These are phyloP conservation scores for Penicillium sp. DNA, from an alignment of 2,329 filamentous ascomycete species.

Conservation along the genomic window DNA sequence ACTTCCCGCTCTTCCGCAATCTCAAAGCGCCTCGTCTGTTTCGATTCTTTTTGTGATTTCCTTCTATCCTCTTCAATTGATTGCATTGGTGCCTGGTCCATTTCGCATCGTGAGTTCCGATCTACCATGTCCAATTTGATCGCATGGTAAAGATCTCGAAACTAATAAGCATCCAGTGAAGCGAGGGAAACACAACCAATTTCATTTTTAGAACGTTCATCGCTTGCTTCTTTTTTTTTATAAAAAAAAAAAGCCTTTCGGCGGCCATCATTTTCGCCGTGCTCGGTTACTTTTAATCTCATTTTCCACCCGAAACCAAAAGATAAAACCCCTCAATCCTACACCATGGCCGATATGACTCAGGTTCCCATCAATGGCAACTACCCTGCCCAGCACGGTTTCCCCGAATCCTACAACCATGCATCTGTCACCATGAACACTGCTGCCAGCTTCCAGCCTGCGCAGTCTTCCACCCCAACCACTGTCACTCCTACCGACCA, in stretches of 20 bases:
- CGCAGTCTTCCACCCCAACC: conserved; percentile 41
- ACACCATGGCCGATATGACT: conserved; percentile 43
- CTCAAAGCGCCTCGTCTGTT: conserved; percentile 11
- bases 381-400: conserved; percentile 42
- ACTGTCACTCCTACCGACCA: conserved; percentile 39
- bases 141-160: conserved; percentile 5
- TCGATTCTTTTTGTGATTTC: conserved; percentile 16
- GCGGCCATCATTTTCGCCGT: conserved; percentile 6
- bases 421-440: conserved; percentile 36
- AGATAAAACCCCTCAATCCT: conserved; percentile 15
- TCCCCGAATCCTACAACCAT: conserved; percentile 40
- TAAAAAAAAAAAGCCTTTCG: conserved; percentile 16
- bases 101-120: conserved; percentile 33
- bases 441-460: conserved; percentile 41
- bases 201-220: conserved; percentile 21
- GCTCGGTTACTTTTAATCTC: conserved; percentile 20
- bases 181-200: conserved; percentile 22
- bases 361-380: conserved; percentile 45
- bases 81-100: conserved; percentile 25
- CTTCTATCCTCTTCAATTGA: conserved; percentile 20
- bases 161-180: conserved; percentile 27
- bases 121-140: conserved; percentile 7
- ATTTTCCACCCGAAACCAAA: conserved; percentile 14
- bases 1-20: conserved; percentile 23
- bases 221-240: not conserved